A percentile compares a stretch with the other conserved stretches of the same genome.
phyloP scores from a whole-genome alignment of 805 yeast species.

The Saccharomycopsis vini region DNA sequence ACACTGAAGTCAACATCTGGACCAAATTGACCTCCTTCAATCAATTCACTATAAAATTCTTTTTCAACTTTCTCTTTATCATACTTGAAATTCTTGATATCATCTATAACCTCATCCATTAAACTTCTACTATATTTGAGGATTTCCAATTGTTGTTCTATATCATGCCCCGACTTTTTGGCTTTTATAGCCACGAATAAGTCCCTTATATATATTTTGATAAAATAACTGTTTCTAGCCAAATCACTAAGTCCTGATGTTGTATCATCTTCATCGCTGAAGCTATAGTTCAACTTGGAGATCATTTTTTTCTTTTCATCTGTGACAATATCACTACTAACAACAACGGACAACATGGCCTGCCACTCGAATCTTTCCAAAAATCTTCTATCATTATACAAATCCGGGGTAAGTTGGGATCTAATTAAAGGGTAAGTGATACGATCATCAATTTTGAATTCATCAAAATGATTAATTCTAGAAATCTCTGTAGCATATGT shows the following conservation, averaged over 20 bases:
- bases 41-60: slow-evolving; percentile 5
- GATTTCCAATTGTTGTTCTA: slow-evolving; percentile 66
- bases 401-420: slow-evolving; percentile 19
- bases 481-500: slow-evolving; percentile 24
- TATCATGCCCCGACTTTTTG: slow-evolving; percentile 68
- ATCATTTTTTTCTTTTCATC: slow-evolving; percentile 78
- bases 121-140: slow-evolving; percentile 60
- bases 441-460: slow-evolving; percentile 40
- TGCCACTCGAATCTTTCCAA: slow-evolving; percentile 92
- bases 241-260: slow-evolving; percentile 14
- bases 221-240: slow-evolving; percentile 11
- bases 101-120: slow-evolving; percentile 66
- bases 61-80: slow-evolving; percentile 4
- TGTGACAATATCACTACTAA: slow-evolving; percentile 90
- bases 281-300: slow-evolving; percentile 12
- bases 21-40: slow-evolving; percentile 3
- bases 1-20: not conserved
- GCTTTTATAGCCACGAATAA: slow-evolving; percentile 87
- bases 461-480: slow-evolving; percentile 31
- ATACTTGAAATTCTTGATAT: slow-evolving; percentile 50
- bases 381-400: slow-evolving; percentile 31
- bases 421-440: slow-evolving; percentile 20
- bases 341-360: slow-evolving; percentile 78
- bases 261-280: slow-evolving; percentile 10
- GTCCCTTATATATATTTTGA: slow-evolving; percentile 44